A percentile compares a stretch with the other conserved stretches of the same genome.
Evolutionary conservation across 2,329 filamentous ascomycete species (phyloP).

Genomic region (Rugonectria rugulosa): DNA sequence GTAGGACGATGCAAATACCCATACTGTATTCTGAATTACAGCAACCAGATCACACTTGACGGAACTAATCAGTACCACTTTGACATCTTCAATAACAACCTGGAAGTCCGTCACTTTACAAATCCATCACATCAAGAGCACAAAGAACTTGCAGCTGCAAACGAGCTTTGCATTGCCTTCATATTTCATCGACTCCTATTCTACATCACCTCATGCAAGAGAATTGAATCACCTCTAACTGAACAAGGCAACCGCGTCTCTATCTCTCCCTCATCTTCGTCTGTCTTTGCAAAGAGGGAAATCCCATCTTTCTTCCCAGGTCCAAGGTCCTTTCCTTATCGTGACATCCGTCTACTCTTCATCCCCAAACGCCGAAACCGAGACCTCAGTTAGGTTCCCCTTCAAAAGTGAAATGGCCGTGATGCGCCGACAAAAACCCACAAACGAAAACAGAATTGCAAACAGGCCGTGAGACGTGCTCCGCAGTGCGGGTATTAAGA

Average conservation of each 20-base stretch:
- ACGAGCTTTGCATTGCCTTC: slow-evolving; percentile 22
- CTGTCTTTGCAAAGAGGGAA: background rate
- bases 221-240: slow-evolving; percentile 14
- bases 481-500: slow-evolving; percentile 23
- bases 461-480: slow-evolving; percentile 29
- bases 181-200: slow-evolving; percentile 32
- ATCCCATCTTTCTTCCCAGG: slow-evolving; percentile 13
- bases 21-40: too few relatives aligned
- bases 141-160: background rate
- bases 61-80: background rate
- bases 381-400: slow-evolving; percentile 9
- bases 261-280: slow-evolving; percentile 3
- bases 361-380: slow-evolving; percentile 25
- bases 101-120: background rate
- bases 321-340: slow-evolving; percentile 11
- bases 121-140: background rate
- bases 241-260: slow-evolving; percentile 1
- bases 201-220: slow-evolving; percentile 28
- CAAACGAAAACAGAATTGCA: slow-evolving; percentile 15
- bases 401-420: slow-evolving; percentile 27
- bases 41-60: too few relatives aligned
- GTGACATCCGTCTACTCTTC: slow-evolving; percentile 17
- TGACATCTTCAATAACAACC: too few relatives aligned
- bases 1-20: too few relatives aligned
- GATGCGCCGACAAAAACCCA: slow-evolving; percentile 30